Base-by-base conservation (phyloP, 768 basidiomycete species). In the Suillus subalutaceus region DNA sequence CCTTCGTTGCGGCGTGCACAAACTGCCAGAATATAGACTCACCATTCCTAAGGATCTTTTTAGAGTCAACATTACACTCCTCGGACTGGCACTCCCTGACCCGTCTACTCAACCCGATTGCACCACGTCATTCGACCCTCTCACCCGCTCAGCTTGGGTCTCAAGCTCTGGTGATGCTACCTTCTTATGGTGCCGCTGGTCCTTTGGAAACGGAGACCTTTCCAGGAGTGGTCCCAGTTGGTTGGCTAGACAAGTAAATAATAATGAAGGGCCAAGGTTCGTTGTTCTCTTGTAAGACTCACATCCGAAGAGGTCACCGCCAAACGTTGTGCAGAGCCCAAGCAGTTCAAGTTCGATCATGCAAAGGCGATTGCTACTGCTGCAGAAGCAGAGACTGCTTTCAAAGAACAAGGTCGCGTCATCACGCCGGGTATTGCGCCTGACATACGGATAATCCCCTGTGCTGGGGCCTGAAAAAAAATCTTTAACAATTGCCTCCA, bases 301-400 rank as follows among this genome's bases (percentile, higher is more conserved):
- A 94, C 96, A 0, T 90, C 96, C 1, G 97, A 99, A 74, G 94
- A 99, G 77, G 80, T 97, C 63, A 94, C 95, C 10, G 94, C 92
- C 46, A 88, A 88, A 72, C 90, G 97, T 46, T 84, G 97, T 57
- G 87, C 88, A 38, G 94, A 96, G 70, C 89, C 97, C 44, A 90
- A 90, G 71, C 92, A 94, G 70, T 96, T 97, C 83, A 99, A 99
- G 79, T 82, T 90, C 48, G 16, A 43, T 43, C 16, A 2, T 43
- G 94, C 96, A 30, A 81, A 84, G 32, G 32, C 26, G 26, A 26
- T 26, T 26, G 26, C 26, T 26, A 26, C 26, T 26, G 26, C 26
- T 26, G 26, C 26, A 26, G 26, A 26, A 26, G 26, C 26, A 26
- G 26, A 26, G 26, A 26, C 32, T 32, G 5, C 32, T 32, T 32